These are phyloP conservation scores for Lyophyllum decastes DNA, from an alignment of 768 basidiomycete species.

Conservation along the genomic window DNA sequence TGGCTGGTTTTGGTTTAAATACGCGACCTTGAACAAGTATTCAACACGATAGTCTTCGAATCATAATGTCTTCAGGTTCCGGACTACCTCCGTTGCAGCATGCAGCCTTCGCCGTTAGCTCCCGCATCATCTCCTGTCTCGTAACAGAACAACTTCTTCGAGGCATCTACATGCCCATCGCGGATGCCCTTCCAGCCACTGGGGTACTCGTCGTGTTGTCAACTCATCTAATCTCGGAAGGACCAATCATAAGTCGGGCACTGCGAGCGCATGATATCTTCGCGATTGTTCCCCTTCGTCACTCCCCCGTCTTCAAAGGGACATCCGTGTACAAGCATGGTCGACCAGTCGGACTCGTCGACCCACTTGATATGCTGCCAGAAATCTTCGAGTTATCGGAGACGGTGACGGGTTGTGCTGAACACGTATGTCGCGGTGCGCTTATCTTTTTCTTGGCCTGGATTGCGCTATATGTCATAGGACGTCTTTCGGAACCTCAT, in stretches of 20 bases:
- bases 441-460: background rate
- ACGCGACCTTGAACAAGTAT: slow-evolving; percentile 4
- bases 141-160: slow-evolving; percentile 49
- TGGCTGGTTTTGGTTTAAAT: slow-evolving; percentile 21
- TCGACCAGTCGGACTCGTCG: slow-evolving; percentile 45
- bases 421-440: slow-evolving; percentile 8
- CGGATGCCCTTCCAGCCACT: slow-evolving; percentile 19
- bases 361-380: slow-evolving; percentile 60
- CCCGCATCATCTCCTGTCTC: slow-evolving; percentile 49
- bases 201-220: slow-evolving; percentile 43
- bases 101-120: slow-evolving; percentile 47
- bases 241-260: slow-evolving; percentile 30
- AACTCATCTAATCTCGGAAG: slow-evolving; percentile 33
- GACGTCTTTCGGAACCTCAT: slow-evolving; percentile 27
- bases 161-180: slow-evolving; percentile 40
- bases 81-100: slow-evolving; percentile 34
- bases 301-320: slow-evolving; percentile 43
- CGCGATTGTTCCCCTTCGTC: slow-evolving; percentile 47
- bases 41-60: background rate
- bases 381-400: slow-evolving; percentile 37
- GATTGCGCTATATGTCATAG: slow-evolving; percentile 15
- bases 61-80: slow-evolving; percentile 37
- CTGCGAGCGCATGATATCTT: slow-evolving; percentile 45
- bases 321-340: slow-evolving; percentile 33
- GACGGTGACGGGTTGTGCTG: slow-evolving; percentile 4